phyloP scores from a whole-genome alignment of 345 rosid species.

The Gossypium mustelinum region DNA sequence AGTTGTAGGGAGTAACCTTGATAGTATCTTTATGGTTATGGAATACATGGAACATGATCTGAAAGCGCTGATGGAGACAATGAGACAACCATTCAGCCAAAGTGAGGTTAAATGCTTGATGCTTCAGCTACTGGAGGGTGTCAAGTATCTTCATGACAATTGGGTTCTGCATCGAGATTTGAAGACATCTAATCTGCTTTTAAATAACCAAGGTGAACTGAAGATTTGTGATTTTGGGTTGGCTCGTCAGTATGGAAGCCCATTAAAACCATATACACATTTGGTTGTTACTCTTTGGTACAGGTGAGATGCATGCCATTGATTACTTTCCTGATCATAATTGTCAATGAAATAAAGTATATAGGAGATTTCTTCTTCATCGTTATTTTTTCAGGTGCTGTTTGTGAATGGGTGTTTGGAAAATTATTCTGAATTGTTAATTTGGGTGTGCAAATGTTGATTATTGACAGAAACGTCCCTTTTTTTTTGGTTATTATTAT shows the following conservation, averaged over 20 bases:
- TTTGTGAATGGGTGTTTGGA: slow-evolving; percentile 10
- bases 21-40: slow-evolving; percentile 98
- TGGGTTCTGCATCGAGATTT: slow-evolving; percentile 99
- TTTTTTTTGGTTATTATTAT: background rate
- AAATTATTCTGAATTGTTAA: slow-evolving; percentile 23
- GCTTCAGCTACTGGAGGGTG: slow-evolving; percentile 92
- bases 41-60: slow-evolving; percentile 99
- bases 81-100: slow-evolving; percentile 98
- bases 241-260: slow-evolving; percentile 99
- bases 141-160: slow-evolving; percentile 95
- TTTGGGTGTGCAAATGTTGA: background rate
- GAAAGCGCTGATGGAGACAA: slow-evolving; percentile 89
- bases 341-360: slow-evolving; percentile 79
- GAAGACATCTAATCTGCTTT: slow-evolving; percentile 91
- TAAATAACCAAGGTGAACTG: slow-evolving; percentile 92
- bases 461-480: background rate
- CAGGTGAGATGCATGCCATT: slow-evolving; percentile 52
- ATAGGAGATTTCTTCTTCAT: slow-evolving; percentile 58
- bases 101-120: slow-evolving; percentile 98
- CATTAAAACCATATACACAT: slow-evolving; percentile 93
- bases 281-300: slow-evolving; percentile 99
- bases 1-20: slow-evolving; percentile 90
- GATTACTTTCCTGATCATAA: background rate
- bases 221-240: slow-evolving; percentile 97
- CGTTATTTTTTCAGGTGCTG: slow-evolving; percentile 51